Evolutionary conservation across 768 basidiomycete species (phyloP).

Genomic region (Ephemerocybe angulata): DNA sequence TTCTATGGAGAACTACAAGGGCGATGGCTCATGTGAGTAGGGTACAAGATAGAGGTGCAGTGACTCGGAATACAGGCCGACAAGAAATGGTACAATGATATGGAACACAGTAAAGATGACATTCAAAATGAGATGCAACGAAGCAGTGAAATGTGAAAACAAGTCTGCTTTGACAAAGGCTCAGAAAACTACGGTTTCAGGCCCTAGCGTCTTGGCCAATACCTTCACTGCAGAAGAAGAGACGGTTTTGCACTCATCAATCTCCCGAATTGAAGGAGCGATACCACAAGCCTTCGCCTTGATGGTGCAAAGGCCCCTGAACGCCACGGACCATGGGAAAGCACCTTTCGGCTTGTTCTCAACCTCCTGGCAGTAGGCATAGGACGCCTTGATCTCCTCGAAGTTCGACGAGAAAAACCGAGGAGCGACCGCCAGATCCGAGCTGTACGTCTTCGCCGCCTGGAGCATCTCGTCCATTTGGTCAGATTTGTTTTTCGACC

Average conservation of each 20-base stretch:
- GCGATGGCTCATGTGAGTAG: no score
- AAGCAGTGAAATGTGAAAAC: no score
- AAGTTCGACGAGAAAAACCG: conserved; percentile 25
- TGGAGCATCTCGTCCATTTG: conserved; percentile 23
- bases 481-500: conserved; percentile 13
- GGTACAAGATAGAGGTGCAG: no score
- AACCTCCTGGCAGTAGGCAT: conserved; percentile 35
- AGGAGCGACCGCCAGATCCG: conserved; percentile 24
- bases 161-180: no score
- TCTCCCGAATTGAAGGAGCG: conserved; percentile 29
- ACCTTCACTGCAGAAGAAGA: conserved; percentile 26
- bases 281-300: conserved; percentile 45
- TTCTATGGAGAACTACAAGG: no score
- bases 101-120: no score
- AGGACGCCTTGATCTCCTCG: conserved; percentile 55
- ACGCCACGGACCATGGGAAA: conserved; percentile 57
- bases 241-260: conserved; percentile 39
- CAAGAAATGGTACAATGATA: no score
- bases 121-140: no score
- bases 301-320: conserved; percentile 47
- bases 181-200: no score
- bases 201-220: conserved; percentile 15
- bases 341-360: conserved; percentile 2
- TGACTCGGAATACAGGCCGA: no score
- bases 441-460: conserved; percentile 25